Evolutionary conservation across 1,284 basidiomycete genomes (phyloP), one percentile per base, ranked within the genome.

Genomic region (Jaminaea rosea): DNA sequence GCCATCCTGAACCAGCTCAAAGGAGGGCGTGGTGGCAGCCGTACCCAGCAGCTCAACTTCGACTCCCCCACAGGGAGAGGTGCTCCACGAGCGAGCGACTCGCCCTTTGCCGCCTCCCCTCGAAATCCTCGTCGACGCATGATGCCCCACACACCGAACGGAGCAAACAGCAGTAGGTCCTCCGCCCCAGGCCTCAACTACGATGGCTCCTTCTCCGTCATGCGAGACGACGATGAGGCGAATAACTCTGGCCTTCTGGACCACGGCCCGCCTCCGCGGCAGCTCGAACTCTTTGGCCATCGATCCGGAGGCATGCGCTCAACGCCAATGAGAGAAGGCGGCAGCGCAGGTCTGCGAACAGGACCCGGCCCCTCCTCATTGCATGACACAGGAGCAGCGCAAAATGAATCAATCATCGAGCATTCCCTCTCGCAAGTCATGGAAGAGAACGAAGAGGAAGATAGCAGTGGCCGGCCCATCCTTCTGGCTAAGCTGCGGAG

Each of bases 401-500:
- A 24, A 11, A 44, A 50, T 31, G 47, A 19, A 4, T 52, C 37
- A 13, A 32, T 56, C 5, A 47, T 56, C 32, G 48, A 44, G 29
- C 54, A 56, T 47, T 47, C 54, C n/a, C 13, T 32, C 21, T 29
- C 9, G 9, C 44, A 41, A 24, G 52, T 53, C 3, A 27, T 27
- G 17, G 52, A 28, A 11, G 24, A 21, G 11, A 37, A 45, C 19
- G 79, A 79, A 29, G 63, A 62, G 3, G 58, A 59, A 11, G 82
- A 81, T 6, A 79, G 82, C 34, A 24, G 27, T 24, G 24, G 17
- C 10, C 24, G 10, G 29, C 26, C 24, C 13, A 15, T 23, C 11
- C 27, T 88, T 79, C 82, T 96, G 4, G 89, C 94, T 72, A 82
- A 90, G n/a, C 91, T 99, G 84, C 80, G 94, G 50, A 76, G 89